phyloP scores from a whole-genome alignment of 129 eudicot species.

The Helichrysum umbraculigerum region DNA sequence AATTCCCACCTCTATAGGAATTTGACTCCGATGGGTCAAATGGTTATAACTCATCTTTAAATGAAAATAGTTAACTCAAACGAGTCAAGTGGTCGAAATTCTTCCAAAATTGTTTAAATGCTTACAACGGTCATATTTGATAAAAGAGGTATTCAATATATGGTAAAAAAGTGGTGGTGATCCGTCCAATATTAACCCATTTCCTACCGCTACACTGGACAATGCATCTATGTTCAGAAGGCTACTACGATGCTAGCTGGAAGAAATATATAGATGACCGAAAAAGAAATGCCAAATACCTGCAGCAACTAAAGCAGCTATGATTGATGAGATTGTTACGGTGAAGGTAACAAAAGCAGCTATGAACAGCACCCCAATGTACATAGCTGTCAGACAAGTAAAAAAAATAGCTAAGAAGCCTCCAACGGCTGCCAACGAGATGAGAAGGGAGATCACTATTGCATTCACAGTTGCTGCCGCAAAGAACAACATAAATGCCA shows the following conservation, averaged over 20 bases:
- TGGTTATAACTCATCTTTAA: background rate
- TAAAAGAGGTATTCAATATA: background rate
- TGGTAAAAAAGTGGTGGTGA: background rate
- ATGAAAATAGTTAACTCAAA: background rate
- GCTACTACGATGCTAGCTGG: no score
- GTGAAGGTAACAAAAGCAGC: constrained; percentile 76
- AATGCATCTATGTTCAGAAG: no score
- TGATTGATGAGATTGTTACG: constrained; percentile 58
- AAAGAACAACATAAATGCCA: constrained; percentile 71
- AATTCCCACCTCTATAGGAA: background rate
- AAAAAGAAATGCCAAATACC: constrained; percentile 39
- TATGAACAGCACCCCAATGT: constrained; percentile 58
- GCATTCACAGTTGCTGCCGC: constrained; percentile 83
- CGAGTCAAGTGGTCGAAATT: background rate
- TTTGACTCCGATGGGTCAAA: background rate
- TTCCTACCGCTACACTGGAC: no score
- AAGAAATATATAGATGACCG: background rate
- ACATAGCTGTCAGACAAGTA: constrained; percentile 60
- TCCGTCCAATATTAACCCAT: no score
- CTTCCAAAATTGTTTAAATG: background rate
- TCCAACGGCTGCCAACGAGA: constrained; percentile 86
- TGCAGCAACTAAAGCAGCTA: constrained; percentile 60
- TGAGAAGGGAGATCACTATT: constrained; percentile 60
- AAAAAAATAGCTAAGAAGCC: constrained; percentile 90
- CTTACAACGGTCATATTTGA: no score